These are phyloP conservation scores for Sarocladium brachiariae DNA, from an alignment of 2,329 filamentous ascomycete species.

Conservation along the genomic window DNA sequence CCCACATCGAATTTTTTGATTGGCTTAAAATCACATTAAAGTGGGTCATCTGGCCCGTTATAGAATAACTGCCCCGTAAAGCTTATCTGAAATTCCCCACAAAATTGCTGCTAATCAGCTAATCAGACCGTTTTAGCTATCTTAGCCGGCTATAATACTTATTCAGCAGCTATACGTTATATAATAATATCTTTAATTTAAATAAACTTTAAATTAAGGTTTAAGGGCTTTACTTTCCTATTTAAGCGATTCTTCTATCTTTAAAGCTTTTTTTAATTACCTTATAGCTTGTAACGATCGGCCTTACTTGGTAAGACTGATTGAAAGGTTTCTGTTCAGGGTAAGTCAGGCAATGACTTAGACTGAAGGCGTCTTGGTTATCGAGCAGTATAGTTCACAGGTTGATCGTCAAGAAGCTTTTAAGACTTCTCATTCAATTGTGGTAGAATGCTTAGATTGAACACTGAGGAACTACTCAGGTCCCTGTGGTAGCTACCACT, in stretches of 20 bases:
- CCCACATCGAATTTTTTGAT: background rate
- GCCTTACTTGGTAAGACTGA: too few species aligned
- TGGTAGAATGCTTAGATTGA: too few species aligned
- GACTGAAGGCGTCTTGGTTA: too few species aligned
- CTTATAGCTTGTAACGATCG: too few species aligned
- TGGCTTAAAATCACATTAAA: background rate
- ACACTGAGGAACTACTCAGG: too few species aligned
- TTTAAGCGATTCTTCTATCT: background rate
- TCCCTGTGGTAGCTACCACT: too few species aligned
- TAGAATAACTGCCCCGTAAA: background rate
- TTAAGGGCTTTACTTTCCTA: background rate
- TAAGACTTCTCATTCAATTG: too few species aligned
- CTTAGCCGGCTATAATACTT: background rate
- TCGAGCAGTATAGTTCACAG: too few species aligned
- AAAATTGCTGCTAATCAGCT: background rate
- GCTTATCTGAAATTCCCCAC: background rate
- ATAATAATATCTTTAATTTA: slow-evolving; percentile 8
- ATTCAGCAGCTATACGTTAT: background rate
- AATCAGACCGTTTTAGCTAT: background rate
- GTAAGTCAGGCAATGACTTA: too few species aligned
- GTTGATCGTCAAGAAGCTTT: too few species aligned
- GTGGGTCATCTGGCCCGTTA: background rate
- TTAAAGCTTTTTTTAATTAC: background rate
- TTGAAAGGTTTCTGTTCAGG: too few species aligned
- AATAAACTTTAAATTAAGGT: slow-evolving; percentile 5